phyloP scores from a whole-genome alignment of 305 asterid genomes.

The Salvia sclarea region DNA sequence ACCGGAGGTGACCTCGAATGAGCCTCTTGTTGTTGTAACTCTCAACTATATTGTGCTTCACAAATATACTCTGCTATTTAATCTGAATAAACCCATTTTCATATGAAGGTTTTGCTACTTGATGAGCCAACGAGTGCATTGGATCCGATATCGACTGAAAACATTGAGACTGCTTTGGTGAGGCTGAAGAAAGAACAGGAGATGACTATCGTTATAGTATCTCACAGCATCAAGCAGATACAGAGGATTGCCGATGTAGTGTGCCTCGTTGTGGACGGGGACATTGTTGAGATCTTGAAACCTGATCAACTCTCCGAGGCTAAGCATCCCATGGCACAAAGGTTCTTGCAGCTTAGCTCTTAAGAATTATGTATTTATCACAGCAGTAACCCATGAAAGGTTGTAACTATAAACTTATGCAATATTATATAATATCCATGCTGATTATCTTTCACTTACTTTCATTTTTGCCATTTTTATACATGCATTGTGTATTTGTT shows the following conservation, averaged over 20 bases:
- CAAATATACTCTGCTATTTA: constrained; percentile 1
- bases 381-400: not conserved
- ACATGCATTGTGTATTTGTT: too few relatives aligned
- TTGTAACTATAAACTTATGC: not conserved
- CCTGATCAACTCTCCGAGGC: constrained; percentile 69
- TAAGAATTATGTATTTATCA: not conserved
- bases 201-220: constrained; percentile 65
- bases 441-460: not conserved
- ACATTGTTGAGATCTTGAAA: constrained; percentile 68
- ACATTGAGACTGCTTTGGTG: constrained; percentile 70
- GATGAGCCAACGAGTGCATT: constrained; percentile 92
- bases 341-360: constrained; percentile 70
- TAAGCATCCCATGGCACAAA: constrained; percentile 76
- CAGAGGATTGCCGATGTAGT: constrained; percentile 75
- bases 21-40: not conserved
- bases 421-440: constrained; percentile 5
- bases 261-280: constrained; percentile 69
- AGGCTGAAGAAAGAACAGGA: constrained; percentile 64
- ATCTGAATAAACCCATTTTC: not conserved
- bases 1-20: constrained; percentile 49
- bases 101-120: constrained; percentile 62
- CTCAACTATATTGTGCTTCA: not conserved
- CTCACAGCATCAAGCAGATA: constrained; percentile 84
- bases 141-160: constrained; percentile 87
- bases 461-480: not conserved